These are phyloP conservation scores for Xylaria polymorpha DNA, from an alignment of 2,329 filamentous ascomycete species.

Conservation along the genomic window DNA sequence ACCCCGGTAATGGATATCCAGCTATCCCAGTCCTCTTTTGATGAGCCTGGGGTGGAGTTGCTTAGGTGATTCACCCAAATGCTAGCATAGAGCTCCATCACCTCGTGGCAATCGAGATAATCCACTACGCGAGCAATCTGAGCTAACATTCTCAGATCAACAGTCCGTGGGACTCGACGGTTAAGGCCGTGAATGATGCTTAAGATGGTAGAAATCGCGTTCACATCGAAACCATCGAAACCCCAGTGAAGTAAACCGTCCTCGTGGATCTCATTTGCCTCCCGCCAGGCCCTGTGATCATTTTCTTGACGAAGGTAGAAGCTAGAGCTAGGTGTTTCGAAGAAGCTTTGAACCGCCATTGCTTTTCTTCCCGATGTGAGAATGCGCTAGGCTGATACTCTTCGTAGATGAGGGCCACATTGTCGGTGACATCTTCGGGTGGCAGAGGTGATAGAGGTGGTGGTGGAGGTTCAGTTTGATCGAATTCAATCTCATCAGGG, in stretches of 20 bases:
- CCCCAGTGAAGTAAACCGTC: slow-evolving; percentile 24
- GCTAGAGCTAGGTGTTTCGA: slow-evolving; percentile 32
- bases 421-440: background rate
- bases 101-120: slow-evolving; percentile 31
- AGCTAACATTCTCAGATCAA: slow-evolving; percentile 24
- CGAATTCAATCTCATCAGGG: background rate
- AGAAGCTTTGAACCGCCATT: slow-evolving; percentile 32
- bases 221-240: slow-evolving; percentile 23
- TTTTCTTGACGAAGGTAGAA: slow-evolving; percentile 26
- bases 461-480: background rate
- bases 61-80: slow-evolving; percentile 21
- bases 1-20: slow-evolving; percentile 31
- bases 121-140: slow-evolving; percentile 28
- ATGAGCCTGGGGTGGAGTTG: background rate
- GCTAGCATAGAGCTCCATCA: slow-evolving; percentile 32
- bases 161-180: slow-evolving; percentile 23
- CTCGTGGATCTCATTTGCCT: slow-evolving; percentile 23
- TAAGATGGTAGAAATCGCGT: slow-evolving; percentile 22
- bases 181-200: slow-evolving; percentile 31
- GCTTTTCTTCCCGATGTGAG: background rate
- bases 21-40: slow-evolving; percentile 23
- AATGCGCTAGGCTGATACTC: background rate
- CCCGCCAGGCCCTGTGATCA: slow-evolving; percentile 29
- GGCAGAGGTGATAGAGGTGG: background rate
- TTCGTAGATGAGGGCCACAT: background rate